Percentiles rank a stretch among this genome's conserved stretches.
phyloP scores from a whole-genome alignment of 2,329 filamentous ascomycete species.

The Pseudocercospora fuligena region DNA sequence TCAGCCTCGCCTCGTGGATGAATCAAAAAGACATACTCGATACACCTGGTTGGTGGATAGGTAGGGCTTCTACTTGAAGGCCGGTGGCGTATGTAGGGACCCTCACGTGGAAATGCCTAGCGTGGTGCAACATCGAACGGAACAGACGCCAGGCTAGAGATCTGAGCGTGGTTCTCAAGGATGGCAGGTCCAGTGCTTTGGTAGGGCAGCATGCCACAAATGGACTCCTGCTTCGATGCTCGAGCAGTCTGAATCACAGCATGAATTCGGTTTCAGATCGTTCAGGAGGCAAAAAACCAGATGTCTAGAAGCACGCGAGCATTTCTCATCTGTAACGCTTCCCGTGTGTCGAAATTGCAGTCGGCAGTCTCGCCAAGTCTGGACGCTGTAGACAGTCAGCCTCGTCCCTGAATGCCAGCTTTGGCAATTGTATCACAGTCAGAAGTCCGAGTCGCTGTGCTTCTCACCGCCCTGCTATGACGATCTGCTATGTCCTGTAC shows the following conservation, averaged over 20 bases:
- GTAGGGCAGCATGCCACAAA: background rate
- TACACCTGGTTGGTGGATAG: background rate
- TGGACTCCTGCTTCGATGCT: background rate
- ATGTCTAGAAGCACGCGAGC: background rate
- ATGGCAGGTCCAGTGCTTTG: background rate
- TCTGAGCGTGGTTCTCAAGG: background rate
- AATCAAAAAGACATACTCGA: background rate
- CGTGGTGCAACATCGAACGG: background rate
- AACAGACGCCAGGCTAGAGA: background rate
- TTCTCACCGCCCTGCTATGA: background rate
- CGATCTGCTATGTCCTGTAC: background rate
- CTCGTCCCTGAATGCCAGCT: background rate
- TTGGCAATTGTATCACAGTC: background rate
- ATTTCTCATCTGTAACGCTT: background rate
- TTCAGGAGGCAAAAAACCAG: background rate
- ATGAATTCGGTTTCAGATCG: background rate
- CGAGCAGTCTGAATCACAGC: background rate
- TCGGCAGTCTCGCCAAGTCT: background rate
- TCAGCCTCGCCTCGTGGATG: no score
- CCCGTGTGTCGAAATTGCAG: background rate
- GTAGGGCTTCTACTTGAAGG: background rate
- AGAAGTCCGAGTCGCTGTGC: background rate
- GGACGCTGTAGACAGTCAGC: background rate
- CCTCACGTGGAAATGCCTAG: background rate
- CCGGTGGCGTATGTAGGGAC: background rate